Evolutionary conservation across 345 rosid species (phyloP).

Genomic region (Isatis tinctoria): DNA sequence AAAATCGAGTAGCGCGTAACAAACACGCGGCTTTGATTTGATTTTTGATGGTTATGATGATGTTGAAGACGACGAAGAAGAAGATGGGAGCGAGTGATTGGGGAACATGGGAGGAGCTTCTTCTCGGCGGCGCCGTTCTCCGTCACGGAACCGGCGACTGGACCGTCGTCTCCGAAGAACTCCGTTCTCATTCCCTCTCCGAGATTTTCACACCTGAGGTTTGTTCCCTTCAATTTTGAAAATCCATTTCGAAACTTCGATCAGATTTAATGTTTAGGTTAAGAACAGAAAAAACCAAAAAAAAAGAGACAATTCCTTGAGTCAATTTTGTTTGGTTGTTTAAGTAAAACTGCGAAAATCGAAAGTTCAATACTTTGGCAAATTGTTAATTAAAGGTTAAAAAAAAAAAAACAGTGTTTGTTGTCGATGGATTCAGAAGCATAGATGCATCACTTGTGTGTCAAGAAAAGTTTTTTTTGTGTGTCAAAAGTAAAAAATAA

Average conservation of each 20-base stretch:
- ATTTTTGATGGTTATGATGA: background rate
- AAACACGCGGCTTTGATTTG: slow-evolving; percentile 22
- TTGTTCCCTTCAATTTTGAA: background rate
- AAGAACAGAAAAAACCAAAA: background rate
- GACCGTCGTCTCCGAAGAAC: slow-evolving; percentile 70
- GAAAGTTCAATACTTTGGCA: no score
- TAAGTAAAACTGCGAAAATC: background rate
- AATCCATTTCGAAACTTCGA: background rate
- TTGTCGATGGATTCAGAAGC: slow-evolving; percentile 17
- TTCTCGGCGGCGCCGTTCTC: slow-evolving; percentile 85
- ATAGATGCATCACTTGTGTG: slow-evolving; percentile 30
- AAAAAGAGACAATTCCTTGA: background rate
- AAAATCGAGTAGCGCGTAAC: slow-evolving; percentile 29
- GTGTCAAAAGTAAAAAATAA: background rate
- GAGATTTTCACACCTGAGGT: slow-evolving; percentile 71
- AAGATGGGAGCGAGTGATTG: slow-evolving; percentile 42
- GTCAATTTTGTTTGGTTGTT: background rate
- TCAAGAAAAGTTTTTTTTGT: slow-evolving; percentile 25
- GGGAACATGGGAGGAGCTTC: slow-evolving; percentile 95
- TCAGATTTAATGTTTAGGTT: background rate
- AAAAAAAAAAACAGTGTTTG: background rate
- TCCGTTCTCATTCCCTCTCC: slow-evolving; percentile 61
- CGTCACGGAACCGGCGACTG: slow-evolving; percentile 80
- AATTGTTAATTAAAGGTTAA: background rate
- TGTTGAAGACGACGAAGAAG: slow-evolving; percentile 27